Evolutionary conservation across 1,139 yeast species (phyloP).

Genomic region (Meyerozyma sp.): DNA sequence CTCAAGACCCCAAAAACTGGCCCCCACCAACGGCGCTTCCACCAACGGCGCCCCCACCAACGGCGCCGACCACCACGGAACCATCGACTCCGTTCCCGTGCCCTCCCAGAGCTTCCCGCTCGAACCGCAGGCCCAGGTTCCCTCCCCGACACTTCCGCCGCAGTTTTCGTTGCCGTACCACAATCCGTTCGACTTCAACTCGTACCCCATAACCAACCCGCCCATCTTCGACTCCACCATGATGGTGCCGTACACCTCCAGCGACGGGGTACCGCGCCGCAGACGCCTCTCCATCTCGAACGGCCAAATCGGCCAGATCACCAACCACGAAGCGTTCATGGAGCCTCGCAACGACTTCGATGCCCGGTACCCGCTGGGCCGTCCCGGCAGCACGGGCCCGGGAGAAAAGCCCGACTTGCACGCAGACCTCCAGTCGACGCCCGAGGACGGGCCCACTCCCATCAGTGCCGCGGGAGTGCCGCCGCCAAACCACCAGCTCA

Average conservation of each 20-base stretch:
- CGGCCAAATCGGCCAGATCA: constrained; percentile 73
- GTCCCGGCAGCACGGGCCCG: not conserved
- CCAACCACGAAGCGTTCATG: constrained; percentile 41
- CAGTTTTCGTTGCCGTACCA: constrained; percentile 15
- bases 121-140: not conserved
- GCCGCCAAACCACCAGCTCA: constrained; percentile 48
- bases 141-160: not conserved
- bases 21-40: too few species aligned
- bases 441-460: constrained; percentile 1
- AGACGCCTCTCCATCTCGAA: constrained; percentile 68
- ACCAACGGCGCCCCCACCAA: not conserved
- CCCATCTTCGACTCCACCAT: constrained; percentile 56
- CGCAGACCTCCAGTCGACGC: not conserved
- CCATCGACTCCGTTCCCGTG: not conserved
- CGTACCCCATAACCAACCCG: constrained; percentile 61
- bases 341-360: constrained; percentile 16
- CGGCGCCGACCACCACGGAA: not conserved
- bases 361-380: not conserved
- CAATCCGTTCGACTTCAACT: constrained; percentile 36
- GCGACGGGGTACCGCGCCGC: constrained; percentile 45
- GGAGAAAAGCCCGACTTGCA: not conserved
- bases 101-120: not conserved
- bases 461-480: constrained; percentile 39
- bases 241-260: constrained; percentile 32
- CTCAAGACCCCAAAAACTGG: not conserved